Percentiles rank a stretch among this genome's conserved stretches.
phyloP scores from a whole-genome alignment of 352 stramenopile genomes.

The Globisporangium rhizosaccharum region DNA sequence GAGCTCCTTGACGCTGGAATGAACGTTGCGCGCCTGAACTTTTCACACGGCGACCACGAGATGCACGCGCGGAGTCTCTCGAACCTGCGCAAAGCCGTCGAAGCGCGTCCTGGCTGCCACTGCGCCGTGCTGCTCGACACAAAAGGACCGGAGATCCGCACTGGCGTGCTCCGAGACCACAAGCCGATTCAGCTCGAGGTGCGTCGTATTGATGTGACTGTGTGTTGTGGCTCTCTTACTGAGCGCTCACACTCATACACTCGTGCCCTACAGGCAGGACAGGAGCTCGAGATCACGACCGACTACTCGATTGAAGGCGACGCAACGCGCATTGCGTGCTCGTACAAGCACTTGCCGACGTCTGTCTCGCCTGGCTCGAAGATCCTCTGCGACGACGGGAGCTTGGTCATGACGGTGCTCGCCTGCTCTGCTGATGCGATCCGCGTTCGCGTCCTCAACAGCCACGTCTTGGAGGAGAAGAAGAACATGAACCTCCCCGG shows the following conservation, averaged over 20 bases:
- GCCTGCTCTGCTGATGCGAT: slow-evolving; percentile 84
- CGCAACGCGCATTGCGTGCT: slow-evolving; percentile 85
- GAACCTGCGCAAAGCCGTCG: slow-evolving; percentile 86
- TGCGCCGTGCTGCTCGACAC: slow-evolving; percentile 96
- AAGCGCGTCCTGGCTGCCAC: slow-evolving; percentile 60
- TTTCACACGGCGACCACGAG: slow-evolving; percentile 98
- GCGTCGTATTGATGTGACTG: slow-evolving; percentile 1
- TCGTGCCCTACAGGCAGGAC: slow-evolving; percentile 31
- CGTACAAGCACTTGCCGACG: slow-evolving; percentile 90
- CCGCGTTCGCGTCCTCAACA: slow-evolving; percentile 79
- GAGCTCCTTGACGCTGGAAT: slow-evolving; percentile 89
- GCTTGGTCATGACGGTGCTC: slow-evolving; percentile 89
- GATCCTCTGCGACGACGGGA: slow-evolving; percentile 96
- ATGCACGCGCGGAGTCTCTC: slow-evolving; percentile 82
- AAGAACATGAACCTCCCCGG: slow-evolving; percentile 98
- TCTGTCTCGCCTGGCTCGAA: slow-evolving; percentile 90
- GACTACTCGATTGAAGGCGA: slow-evolving; percentile 85
- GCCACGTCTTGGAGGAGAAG: slow-evolving; percentile 89
- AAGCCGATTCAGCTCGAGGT: slow-evolving; percentile 61
- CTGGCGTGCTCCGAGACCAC: slow-evolving; percentile 74
- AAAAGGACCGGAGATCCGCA: slow-evolving; percentile 96
- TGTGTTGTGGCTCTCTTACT: not conserved
- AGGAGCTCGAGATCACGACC: slow-evolving; percentile 87
- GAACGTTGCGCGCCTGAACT: slow-evolving; percentile 98
- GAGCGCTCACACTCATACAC: not conserved